Evolutionary conservation across 1,139 yeast species (phyloP).

Genomic region (Hansenula lynferdii): DNA sequence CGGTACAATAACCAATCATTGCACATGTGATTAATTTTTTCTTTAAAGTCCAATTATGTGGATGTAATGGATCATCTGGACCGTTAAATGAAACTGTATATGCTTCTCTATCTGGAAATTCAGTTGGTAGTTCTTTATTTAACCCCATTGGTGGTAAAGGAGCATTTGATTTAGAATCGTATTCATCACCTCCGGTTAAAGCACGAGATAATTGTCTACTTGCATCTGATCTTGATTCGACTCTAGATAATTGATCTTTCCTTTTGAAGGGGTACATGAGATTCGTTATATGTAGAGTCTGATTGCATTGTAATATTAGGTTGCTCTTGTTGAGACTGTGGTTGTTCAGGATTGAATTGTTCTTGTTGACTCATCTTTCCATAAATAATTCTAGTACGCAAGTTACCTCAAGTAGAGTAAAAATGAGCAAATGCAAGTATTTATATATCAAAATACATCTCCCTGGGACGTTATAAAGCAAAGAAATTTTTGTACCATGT

Average conservation of each 20-base stretch:
- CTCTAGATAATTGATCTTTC: background rate
- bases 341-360: no score
- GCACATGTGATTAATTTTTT: constrained; percentile 37
- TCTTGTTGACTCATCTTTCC: no score
- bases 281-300: background rate
- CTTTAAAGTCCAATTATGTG: constrained; percentile 51
- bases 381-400: no score
- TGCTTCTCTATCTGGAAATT: constrained; percentile 42
- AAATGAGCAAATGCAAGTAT: no score
- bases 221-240: constrained; percentile 7
- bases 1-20: constrained; percentile 39
- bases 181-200: constrained; percentile 10
- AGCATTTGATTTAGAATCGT: constrained; percentile 25
- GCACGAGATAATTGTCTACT: constrained; percentile 16
- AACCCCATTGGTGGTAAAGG: constrained; percentile 16
- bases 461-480: no score
- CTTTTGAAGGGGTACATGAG: background rate
- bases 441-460: no score
- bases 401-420: no score
- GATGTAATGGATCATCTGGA: constrained; percentile 54
- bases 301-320: no score
- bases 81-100: constrained; percentile 60
- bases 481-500: no score
- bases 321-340: no score
- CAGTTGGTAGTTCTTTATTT: constrained; percentile 43